These are phyloP conservation scores for Emergomyces orientalis DNA, from an alignment of 2,329 filamentous ascomycete genomes.

Conservation along the genomic window DNA sequence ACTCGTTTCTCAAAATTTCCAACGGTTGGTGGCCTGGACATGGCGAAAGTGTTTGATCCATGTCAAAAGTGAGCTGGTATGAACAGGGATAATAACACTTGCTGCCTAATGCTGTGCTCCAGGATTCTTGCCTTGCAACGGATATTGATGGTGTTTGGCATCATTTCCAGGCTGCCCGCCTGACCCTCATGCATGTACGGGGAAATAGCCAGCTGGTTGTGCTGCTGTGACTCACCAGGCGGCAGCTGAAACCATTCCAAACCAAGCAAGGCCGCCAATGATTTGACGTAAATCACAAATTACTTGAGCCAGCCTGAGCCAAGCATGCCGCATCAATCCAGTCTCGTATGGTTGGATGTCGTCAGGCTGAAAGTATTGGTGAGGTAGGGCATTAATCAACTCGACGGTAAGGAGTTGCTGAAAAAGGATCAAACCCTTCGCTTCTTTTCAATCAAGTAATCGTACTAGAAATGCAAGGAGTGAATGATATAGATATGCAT, in stretches of 20 bases:
- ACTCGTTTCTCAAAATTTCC: background rate
- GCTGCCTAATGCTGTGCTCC: conserved; percentile 2
- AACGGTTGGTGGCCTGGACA: background rate
- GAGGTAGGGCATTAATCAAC: background rate
- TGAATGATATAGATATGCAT: conserved; percentile 1
- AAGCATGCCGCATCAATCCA: background rate
- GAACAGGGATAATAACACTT: conserved; percentile 1
- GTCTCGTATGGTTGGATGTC: background rate
- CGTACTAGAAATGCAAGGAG: background rate
- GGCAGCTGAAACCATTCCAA: conserved; percentile 1
- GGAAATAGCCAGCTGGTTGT: background rate
- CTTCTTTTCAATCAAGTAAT: conserved; percentile 2
- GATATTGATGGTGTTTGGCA: background rate
- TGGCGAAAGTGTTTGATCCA: background rate
- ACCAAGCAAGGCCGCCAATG: conserved; percentile 1
- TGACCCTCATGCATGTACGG: background rate
- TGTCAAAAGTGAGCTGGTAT: conserved; percentile 1
- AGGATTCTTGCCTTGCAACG: background rate
- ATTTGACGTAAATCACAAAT: conserved; percentile 3
- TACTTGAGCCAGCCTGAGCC: background rate
- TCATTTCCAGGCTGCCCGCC: background rate
- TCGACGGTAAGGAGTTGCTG: background rate
- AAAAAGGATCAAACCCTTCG: conserved; percentile 1
- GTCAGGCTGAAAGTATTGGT: background rate
- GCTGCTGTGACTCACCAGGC: background rate